Evolutionary conservation across 2,329 filamentous ascomycete genomes (phyloP).

Genomic region (Penicillium sclerotigenum): DNA sequence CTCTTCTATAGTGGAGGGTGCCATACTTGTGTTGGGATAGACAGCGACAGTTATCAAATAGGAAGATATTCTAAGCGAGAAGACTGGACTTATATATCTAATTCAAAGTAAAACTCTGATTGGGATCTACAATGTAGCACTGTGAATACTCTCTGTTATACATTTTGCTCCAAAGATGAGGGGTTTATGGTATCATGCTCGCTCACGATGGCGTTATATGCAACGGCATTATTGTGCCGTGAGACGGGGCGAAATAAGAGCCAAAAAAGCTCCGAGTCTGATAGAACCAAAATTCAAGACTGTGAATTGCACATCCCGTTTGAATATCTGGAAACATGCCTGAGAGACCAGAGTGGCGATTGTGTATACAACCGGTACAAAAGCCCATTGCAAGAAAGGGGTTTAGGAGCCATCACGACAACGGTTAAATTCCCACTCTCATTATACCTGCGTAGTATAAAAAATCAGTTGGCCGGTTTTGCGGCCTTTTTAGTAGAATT

Average conservation of each 20-base stretch:
- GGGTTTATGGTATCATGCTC: slow-evolving; percentile 17
- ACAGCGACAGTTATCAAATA: not conserved
- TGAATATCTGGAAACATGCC: not conserved
- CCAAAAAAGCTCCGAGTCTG: not conserved
- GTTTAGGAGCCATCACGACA: too few relatives aligned
- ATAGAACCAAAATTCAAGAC: not conserved
- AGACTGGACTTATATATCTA: not conserved
- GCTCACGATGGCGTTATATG: slow-evolving; percentile 17
- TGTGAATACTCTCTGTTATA: not conserved
- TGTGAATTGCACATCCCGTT: not conserved
- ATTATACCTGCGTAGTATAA: too few relatives aligned
- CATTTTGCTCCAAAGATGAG: slow-evolving; percentile 5
- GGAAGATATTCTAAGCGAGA: not conserved
- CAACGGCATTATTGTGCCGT: not conserved
- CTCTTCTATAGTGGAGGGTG: slow-evolving; percentile 22
- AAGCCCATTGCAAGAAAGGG: too few relatives aligned
- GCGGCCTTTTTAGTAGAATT: too few relatives aligned
- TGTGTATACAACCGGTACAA: not conserved
- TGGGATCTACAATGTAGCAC: not conserved
- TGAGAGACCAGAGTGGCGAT: not conserved
- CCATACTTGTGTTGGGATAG: slow-evolving; percentile 10
- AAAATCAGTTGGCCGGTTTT: too few relatives aligned
- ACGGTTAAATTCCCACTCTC: too few relatives aligned
- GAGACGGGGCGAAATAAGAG: not conserved
- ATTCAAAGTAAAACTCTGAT: not conserved